Evolutionary conservation across 345 rosid species (phyloP).

Genomic region (Balakata baccata): DNA sequence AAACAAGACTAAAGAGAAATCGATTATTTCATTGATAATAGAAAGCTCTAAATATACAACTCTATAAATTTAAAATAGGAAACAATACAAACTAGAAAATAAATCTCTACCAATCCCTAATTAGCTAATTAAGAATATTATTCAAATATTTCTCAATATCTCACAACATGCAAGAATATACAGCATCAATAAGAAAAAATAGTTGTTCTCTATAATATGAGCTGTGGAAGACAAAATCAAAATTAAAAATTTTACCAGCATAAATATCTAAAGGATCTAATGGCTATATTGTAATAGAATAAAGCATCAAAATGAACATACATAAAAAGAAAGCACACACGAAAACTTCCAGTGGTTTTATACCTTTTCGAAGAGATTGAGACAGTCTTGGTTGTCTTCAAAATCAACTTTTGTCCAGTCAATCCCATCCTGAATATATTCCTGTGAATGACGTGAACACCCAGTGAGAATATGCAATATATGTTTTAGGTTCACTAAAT

Average conservation of each 20-base stretch:
- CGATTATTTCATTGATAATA: too few relatives aligned
- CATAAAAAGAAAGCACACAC: not conserved
- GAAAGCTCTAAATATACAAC: too few relatives aligned
- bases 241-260: not conserved
- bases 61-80: too few relatives aligned
- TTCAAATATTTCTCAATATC: too few relatives aligned
- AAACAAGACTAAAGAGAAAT: too few relatives aligned
- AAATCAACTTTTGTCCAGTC: constrained; percentile 98
- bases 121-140: too few relatives aligned
- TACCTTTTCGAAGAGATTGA: constrained; percentile 98
- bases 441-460: constrained; percentile 44
- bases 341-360: not conserved
- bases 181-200: not conserved
- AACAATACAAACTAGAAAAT: too few relatives aligned
- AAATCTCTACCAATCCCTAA: too few relatives aligned
- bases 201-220: not conserved
- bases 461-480: not conserved
- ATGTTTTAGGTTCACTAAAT: not conserved
- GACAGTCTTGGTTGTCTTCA: constrained; percentile 98
- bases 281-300: not conserved
- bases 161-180: too few relatives aligned
- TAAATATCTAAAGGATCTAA: not conserved
- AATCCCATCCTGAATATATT: constrained; percentile 96
- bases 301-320: not conserved
- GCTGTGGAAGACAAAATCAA: not conserved